Evolutionary conservation across 768 basidiomycete species (phyloP), one percentile per base, ranked within the genome.

Genomic region (Tulasnella calospora): DNA sequence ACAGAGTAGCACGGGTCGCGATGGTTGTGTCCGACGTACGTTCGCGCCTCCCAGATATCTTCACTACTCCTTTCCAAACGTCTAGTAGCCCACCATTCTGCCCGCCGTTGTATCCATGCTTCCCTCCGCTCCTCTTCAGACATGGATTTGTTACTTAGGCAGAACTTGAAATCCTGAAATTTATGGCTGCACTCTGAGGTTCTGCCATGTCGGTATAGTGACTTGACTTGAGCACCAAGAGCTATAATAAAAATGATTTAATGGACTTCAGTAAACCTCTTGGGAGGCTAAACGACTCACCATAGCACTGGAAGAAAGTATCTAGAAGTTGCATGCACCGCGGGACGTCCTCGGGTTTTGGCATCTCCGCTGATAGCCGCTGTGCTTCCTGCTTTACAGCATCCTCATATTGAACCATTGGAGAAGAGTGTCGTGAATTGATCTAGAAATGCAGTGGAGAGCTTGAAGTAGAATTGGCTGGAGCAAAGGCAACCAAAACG

Each of bases 121-220:
- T 94, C 90, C 40, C 92, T 88, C 82, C 90, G 89, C 81, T 91
- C 89, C 77, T 96, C 95, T 21, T 91, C 90, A 74, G 92, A 88
- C 84, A 94, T 86, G 17, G 89, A 87, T 84, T 95, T 97, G 79
- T 92, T 85, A 79, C 90, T 92, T 86, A 97, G 86, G 85, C 97
- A 99, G 84, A 94, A 97, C 85, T 98, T 98, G 88, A 97, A 96
- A 82, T 97, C 96, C 78, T 94, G 91, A 83, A 91, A 88, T 83
- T 97, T 96, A 69, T 87, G 87, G 0, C 86, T 86, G 84, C 96
- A 98, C 76, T 90, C 89, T 0, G 89, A 85, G 77, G 90, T 88
- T 78, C 89, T 85, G 9, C 97, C 97, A 81, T 92, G 90, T 82
- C 97, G 90, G 84, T 99, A 99, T 75, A 98, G 85, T 2, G 92